Evolutionary conservation across 768 basidiomycete species (phyloP), one percentile per base, ranked within the genome.

Genomic region (Hygrocybe coccinea): DNA sequence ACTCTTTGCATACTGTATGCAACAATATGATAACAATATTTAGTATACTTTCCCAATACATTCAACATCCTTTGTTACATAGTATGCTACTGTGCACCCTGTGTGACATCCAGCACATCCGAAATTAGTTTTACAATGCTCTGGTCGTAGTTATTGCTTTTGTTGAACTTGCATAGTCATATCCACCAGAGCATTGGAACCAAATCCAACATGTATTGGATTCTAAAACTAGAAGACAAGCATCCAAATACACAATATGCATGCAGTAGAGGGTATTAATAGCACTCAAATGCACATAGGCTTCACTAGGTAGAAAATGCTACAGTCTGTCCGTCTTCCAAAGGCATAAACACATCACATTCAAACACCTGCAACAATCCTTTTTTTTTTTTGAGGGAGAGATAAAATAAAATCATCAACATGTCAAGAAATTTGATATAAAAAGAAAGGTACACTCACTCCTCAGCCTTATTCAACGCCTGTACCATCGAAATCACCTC

Each of bases 391-490:
- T n/a, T n/a, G n/a, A n/a, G n/a, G n/a, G n/a, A n/a, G n/a, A n/a
- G n/a, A 41, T 50, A 50, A 25, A 12, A 36, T 67, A 52, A 68
- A 56, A 52, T n/a, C 38, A 43, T 21, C 46, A n/a, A n/a, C 43
- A 37, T 24, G 33, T 24, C 34, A 24, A 19, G 52, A 36, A 48
- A 54, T 22, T 44, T 33, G 48, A 54, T 39, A 43, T n/a, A 33
- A 21, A 50, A 38, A 35, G 38, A 47, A 36, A 9, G 37, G 44
- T 43, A 33, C 34, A 86, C 87, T 59, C 71, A 92, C 89, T 93
- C 91, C 73, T 98, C 95, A 11, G 95, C 95, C 78, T 97, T 94
- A 72, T 95, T 95, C 56, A 99, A 80, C 22, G 95, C 97, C 41
- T 83, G 78, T 52, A 98, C 85, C 93, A 97, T 97, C 64, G 84